Percentiles rank a stretch among this genome's conserved stretches.
These are phyloP conservation scores for Vitis rupestris DNA, from an alignment of 164 flowering plant species.

Conservation along the genomic window DNA sequence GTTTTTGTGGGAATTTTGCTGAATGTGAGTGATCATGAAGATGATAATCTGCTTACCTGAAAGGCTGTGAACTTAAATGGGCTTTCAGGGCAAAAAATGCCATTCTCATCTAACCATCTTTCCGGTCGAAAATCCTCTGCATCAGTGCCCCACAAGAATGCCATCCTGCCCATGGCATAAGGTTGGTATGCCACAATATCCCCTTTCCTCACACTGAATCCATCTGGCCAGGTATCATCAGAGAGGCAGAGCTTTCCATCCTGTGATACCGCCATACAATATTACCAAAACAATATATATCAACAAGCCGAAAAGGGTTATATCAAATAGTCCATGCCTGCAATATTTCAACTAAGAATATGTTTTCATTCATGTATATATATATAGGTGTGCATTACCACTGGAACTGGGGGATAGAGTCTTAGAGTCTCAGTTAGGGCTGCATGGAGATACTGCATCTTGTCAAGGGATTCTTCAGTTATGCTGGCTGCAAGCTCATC, in stretches of 20 bases:
- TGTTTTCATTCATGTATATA: too few relatives aligned
- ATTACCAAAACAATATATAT: too few relatives aligned
- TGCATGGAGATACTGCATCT: slow-evolving; percentile 89
- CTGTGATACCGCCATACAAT: slow-evolving; percentile 16
- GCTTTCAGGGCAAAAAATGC: slow-evolving; percentile 53
- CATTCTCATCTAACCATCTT: slow-evolving; percentile 71
- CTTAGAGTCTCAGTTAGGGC: slow-evolving; percentile 82
- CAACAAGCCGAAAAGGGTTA: too few relatives aligned
- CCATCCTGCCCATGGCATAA: slow-evolving; percentile 92
- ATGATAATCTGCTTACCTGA: slow-evolving; percentile 38
- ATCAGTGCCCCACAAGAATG: slow-evolving; percentile 76
- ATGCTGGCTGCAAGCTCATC: slow-evolving; percentile 39
- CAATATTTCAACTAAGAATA: too few relatives aligned
- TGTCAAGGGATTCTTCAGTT: slow-evolving; percentile 59
- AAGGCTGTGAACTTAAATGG: slow-evolving; percentile 81
- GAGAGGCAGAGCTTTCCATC: slow-evolving; percentile 57
- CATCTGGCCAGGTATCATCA: slow-evolving; percentile 76
- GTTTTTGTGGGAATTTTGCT: too few relatives aligned
- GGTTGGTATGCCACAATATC: slow-evolving; percentile 60
- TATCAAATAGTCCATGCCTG: too few relatives aligned
- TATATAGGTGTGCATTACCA: slow-evolving; percentile 35
- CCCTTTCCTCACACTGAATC: slow-evolving; percentile 56
- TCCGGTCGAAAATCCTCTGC: slow-evolving; percentile 72
- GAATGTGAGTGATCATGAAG: too few relatives aligned
- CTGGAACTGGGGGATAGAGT: slow-evolving; percentile 84